Conservation (phyloP, 352 stramenopile species). For the Pythium biforme region DNA sequence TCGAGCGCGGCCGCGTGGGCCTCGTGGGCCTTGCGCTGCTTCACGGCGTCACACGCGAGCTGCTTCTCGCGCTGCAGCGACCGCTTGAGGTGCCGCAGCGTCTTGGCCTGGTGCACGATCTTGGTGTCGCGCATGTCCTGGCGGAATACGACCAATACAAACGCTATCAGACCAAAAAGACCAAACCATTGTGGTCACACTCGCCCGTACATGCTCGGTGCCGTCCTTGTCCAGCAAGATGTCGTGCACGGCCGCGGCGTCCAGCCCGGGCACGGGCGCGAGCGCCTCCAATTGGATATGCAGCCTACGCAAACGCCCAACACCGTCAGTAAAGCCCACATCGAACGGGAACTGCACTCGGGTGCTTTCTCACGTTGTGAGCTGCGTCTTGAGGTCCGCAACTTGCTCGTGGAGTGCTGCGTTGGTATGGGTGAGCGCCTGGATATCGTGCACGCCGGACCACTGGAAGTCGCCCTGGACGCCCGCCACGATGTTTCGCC, state of each 20-base stretch:
- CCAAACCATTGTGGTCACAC: too few relatives aligned
- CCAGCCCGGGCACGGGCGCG: constrained; percentile 59
- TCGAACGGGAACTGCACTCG: neutral
- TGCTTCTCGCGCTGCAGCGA: constrained; percentile 62
- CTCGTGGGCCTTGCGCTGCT: constrained; percentile 40
- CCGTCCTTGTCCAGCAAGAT: constrained; percentile 61
- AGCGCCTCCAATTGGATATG: constrained; percentile 71
- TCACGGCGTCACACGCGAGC: constrained; percentile 37
- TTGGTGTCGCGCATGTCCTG: constrained; percentile 76
- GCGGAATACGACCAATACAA: neutral
- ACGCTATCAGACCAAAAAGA: neutral
- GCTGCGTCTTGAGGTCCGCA: constrained; percentile 51
- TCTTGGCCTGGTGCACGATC: constrained; percentile 78
- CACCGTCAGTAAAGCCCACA: neutral
- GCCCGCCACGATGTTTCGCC: neutral
- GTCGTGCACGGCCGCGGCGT: constrained; percentile 49
- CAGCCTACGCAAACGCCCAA: constrained; percentile 29
- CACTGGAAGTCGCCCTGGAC: constrained; percentile 45
- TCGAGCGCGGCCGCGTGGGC: constrained; percentile 38
- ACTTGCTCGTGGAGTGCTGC: constrained; percentile 39
- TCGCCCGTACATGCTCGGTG: constrained; percentile 49
- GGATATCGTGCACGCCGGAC: constrained; percentile 50
- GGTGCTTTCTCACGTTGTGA: constrained; percentile 42
- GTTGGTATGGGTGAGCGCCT: constrained; percentile 67
- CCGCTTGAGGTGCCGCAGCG: constrained; percentile 57